Conservation (phyloP, 2,329 filamentous ascomycete genomes). For the Sodiomyces alkalinus region DNA sequence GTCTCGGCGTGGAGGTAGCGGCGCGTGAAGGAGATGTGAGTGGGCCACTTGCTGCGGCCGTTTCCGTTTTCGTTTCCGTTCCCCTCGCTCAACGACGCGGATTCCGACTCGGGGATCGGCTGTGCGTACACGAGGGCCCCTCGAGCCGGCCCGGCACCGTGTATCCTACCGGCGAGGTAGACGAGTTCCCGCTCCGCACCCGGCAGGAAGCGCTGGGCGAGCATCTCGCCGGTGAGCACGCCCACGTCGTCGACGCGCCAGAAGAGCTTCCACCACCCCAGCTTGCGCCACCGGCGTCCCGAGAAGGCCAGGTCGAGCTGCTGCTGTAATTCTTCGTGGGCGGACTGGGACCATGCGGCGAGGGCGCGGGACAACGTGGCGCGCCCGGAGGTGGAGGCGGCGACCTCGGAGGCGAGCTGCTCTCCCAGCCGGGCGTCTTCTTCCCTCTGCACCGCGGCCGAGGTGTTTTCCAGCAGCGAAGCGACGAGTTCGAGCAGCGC, state of each 20-base stretch:
- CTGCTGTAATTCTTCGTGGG: conserved; percentile 70
- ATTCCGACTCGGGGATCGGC: conserved; percentile 13
- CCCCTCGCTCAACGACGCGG: not conserved
- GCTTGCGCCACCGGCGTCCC: conserved; percentile 60
- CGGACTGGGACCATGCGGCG: conserved; percentile 58
- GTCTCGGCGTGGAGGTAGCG: conserved; percentile 49
- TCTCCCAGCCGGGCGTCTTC: conserved; percentile 23
- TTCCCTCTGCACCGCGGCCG: conserved; percentile 32
- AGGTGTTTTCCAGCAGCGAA: conserved; percentile 46
- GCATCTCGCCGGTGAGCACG: conserved; percentile 66
- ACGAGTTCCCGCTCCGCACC: conserved; percentile 69
- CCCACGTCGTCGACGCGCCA: conserved; percentile 89
- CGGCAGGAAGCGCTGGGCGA: conserved; percentile 62
- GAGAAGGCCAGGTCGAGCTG: conserved; percentile 66
- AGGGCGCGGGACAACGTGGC: conserved; percentile 42
- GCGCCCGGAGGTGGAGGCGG: conserved; percentile 20
- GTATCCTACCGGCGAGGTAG: conserved; percentile 64
- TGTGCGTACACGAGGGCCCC: conserved; percentile 17
- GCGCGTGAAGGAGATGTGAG: conserved; percentile 59
- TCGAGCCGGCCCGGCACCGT: conserved; percentile 24
- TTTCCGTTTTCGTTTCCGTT: conserved; percentile 1
- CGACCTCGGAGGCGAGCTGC: conserved; percentile 14
- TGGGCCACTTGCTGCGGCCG: conserved; percentile 52
- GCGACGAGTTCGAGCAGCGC: conserved; percentile 50
- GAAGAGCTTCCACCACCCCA: conserved; percentile 90